Evolutionary conservation across 202 grass and related monocot genomes (phyloP), one percentile per base, ranked within the genome.

Genomic region (Brachypodium distachyon): DNA sequence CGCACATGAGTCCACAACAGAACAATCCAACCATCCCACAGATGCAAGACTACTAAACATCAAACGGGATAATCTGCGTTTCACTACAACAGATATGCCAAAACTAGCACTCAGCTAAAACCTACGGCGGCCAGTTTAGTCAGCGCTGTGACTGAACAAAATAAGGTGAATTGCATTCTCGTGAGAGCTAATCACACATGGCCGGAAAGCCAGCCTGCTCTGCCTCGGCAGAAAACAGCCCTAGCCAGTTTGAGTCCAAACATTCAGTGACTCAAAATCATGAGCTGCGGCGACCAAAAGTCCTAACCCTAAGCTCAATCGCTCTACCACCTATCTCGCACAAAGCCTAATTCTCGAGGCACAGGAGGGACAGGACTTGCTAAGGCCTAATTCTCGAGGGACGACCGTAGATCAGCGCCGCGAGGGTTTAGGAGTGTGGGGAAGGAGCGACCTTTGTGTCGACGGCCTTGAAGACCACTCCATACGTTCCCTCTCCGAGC

Each of bases 401-500:
- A 36, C 39, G 46, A 21, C 13, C 22, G 61, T 61, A 80, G 81
- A 84, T 88, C 76, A 80, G 81, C 62, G 28, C 25, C 51, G 28
- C 26, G 64, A 54, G 46, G 60, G 72, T 68, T 74, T 72, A 78
- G 59, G 19, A 21, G 27, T 1, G 44, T 12, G 52, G 33, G 56
- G 59, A 67, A 67, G 40, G 64, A 29, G 12, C 14, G 43, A 88
- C 96, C 96, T 95, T 82, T 61, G 92, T 99, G 70, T 99, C 96
- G 70, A 86, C 87, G 73, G 96, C 96, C 80, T 95, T 99, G 89
- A 90, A 90, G 80, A 99, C 96, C 47, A 99, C 37, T 9, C 96
- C 96, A 52, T 99, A 99, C 37, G 96, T 99, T 1, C 96, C 96
- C 83, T 99, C 92, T 8, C 96, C 96, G 28, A 99, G 89, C 37